phyloP scores from a whole-genome alignment of 129 eudicot species.

The Lactuca sativa region DNA sequence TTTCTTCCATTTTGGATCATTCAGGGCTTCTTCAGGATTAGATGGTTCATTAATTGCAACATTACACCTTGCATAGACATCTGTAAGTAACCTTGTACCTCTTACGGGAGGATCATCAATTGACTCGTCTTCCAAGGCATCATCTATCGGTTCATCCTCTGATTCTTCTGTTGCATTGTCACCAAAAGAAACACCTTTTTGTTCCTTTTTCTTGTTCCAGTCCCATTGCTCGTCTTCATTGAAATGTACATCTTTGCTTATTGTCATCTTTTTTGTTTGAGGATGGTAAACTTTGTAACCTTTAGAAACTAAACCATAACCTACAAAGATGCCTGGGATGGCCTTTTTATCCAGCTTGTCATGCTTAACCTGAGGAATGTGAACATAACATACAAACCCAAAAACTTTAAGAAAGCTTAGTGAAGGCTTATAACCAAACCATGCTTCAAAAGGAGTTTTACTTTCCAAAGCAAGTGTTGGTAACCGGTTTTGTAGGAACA shows the following conservation, averaged over 20 bases:
- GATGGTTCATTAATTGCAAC: constrained; percentile 12
- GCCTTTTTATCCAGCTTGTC: constrained; percentile 21
- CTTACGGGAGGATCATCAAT: constrained; percentile 10
- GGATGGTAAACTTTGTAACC: constrained; percentile 23
- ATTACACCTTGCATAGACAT: constrained; percentile 7
- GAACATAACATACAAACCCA: constrained; percentile 12
- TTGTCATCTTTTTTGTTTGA: neutral
- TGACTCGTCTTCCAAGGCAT: neutral
- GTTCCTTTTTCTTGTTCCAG: constrained; percentile 4
- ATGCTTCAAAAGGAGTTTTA: constrained; percentile 18
- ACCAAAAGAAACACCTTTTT: neutral
- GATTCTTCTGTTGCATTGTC: too few relatives aligned
- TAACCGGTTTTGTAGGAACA: constrained; percentile 3
- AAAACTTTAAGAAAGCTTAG: constrained; percentile 16
- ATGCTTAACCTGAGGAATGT: neutral
- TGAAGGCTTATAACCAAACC: constrained; percentile 11
- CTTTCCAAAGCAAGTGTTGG: neutral
- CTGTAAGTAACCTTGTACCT: constrained; percentile 3
- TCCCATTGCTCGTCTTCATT: constrained; percentile 14
- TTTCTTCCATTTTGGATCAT: constrained; percentile 15
- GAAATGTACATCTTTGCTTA: neutral
- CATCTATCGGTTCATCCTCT: neutral
- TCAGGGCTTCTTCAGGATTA: neutral
- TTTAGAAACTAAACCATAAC: neutral
- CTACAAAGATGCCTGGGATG: neutral